Conservation (phyloP, 495 filamentous ascomycete genomes). For the Xylaria grammica region DNA sequence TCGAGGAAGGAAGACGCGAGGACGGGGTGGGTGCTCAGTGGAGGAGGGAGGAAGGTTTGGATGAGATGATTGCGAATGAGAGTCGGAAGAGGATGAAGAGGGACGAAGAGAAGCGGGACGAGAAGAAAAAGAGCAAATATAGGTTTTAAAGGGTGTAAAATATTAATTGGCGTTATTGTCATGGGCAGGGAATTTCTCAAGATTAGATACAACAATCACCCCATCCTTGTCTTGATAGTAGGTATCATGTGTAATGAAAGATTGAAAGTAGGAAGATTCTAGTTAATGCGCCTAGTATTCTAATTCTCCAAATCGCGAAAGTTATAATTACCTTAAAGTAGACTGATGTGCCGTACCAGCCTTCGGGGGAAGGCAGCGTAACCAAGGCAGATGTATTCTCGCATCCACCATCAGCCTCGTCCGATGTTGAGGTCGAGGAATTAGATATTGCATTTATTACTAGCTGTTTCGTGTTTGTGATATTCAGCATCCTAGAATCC, state of each 20-base stretch:
- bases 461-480: too few species aligned
- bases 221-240: too few species aligned
- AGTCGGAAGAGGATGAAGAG: conserved; percentile 85
- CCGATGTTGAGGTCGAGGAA: too few species aligned
- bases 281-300: too few species aligned
- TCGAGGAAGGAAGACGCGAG: conserved; percentile 76
- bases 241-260: too few species aligned
- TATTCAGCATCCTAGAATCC: too few species aligned
- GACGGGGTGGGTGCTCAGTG: conserved; percentile 70
- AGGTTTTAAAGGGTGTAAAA: conserved; percentile 31
- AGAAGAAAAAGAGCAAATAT: conserved; percentile 46
- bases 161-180: conserved; percentile 1
- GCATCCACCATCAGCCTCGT: too few species aligned
- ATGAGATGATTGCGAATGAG: conserved; percentile 95
- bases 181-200: too few species aligned
- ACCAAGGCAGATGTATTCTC: background rate
- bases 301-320: too few species aligned
- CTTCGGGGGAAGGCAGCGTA: background rate
- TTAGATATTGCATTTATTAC: background rate
- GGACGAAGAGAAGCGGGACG: conserved; percentile 74
- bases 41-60: conserved; percentile 90
- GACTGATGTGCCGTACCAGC: background rate
- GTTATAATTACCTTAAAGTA: background rate
- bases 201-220: too few species aligned
- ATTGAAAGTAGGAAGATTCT: too few species aligned